Evolutionary conservation across 495 filamentous ascomycete species (phyloP), one percentile per base, ranked within the genome.

Genomic region (Penicillium goetzii): DNA sequence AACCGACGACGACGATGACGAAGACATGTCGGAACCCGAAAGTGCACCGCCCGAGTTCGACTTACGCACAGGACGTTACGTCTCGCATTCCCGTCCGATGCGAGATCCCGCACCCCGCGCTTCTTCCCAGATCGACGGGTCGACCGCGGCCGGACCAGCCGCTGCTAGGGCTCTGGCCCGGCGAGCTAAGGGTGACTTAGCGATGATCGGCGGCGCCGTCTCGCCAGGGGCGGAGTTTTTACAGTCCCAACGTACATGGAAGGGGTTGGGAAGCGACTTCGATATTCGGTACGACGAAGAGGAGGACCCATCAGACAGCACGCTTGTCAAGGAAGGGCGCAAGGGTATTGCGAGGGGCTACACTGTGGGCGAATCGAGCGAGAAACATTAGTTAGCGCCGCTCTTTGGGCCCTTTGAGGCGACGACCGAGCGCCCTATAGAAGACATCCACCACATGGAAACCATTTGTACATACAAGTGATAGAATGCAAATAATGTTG

Each of bases 301-400:
- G 11, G 82, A 85, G 14, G 80, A 86, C 11, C 67, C 60, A 32
- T 67, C 62, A 15, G 76, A 80, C 40, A 83, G 85, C 23, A 85
- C 85, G 9, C 56, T 76, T 38, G 82, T 93, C 58, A 90, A 96
- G 72, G 88, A 96, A 74, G 95, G 95, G 28, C 88, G 92, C 72
- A 89, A 88, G 66, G 96, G 96, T 12, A 87, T 97, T 58, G 95
- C 95, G 49, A 89, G 90, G 71, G 96, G 94, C 1, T 99, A 99
- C 82, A 86, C 80, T 0, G 88, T 95, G 59, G 92, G 90, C 21
- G 84, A 83, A 28, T 72, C 72, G 61, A 65, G 65, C 58, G 70
- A 80, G 33, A 74, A 69, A 56, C 78, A 81, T 53, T 53, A 32
- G 28, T 52, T 82, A 76, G 63, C 45, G 47, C 23, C 36, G 34